These are phyloP conservation scores for Rubia yunnanensis DNA, from an alignment of 257 asterid genomes.

Conservation along the genomic window DNA sequence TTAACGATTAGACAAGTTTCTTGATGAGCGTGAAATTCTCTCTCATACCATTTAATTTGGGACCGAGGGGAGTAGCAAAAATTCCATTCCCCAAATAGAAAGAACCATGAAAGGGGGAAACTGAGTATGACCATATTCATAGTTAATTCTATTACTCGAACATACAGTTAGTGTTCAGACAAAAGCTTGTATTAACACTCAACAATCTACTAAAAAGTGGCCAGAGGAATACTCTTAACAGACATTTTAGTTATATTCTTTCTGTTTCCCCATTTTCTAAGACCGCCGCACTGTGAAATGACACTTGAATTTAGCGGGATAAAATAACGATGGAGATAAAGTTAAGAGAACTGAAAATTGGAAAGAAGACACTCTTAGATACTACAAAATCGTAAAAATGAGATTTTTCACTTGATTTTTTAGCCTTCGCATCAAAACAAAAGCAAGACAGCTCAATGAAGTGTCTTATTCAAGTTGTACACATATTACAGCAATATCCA, in stretches of 20 bases:
- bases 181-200: not conserved
- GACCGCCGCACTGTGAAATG: no score
- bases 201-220: not conserved
- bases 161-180: not conserved
- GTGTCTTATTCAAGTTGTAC: not conserved
- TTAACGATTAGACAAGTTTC: no score
- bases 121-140: not conserved
- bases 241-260: not conserved
- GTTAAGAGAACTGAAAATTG: no score
- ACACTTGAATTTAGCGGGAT: no score
- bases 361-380: no score
- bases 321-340: no score
- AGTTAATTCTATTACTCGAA: not conserved
- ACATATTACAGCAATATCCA: not conserved
- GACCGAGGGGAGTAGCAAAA: no score
- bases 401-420: not conserved
- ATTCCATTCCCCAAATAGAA: not conserved
- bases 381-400: no score
- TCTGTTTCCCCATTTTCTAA: no score
- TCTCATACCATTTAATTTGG: no score
- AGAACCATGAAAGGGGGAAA: no score
- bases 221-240: not conserved
- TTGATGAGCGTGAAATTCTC: no score
- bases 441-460: not conserved
- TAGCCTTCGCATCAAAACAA: not conserved